phyloP scores from a whole-genome alignment of 495 filamentous ascomycete genomes.

The Cercophora sp. region DNA sequence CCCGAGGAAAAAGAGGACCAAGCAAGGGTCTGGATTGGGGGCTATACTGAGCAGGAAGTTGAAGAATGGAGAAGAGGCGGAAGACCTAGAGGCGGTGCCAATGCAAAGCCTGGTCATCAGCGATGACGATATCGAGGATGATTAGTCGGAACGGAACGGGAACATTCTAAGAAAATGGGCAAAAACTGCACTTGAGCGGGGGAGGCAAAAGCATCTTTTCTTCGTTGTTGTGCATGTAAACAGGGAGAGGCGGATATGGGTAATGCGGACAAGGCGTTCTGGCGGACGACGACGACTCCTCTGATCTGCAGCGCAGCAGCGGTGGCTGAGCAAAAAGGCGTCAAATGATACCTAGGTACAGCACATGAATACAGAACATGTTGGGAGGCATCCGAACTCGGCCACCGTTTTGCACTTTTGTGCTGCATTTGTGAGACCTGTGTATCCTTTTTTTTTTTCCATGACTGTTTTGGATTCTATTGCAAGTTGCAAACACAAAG shows the following conservation, averaged over 20 bases:
- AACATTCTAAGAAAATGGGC: neutral
- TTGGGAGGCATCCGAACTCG: too few species aligned
- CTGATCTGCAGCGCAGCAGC: too few species aligned
- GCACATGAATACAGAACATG: too few species aligned
- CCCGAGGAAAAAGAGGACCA: slow-evolving; percentile 35
- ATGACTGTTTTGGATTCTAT: neutral
- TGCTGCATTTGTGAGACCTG: too few species aligned
- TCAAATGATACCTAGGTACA: too few species aligned
- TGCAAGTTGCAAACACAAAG: neutral
- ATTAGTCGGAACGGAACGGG: slow-evolving; percentile 29
- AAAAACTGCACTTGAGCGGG: neutral
- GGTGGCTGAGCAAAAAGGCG: too few species aligned
- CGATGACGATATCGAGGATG: slow-evolving; percentile 97
- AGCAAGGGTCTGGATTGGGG: slow-evolving; percentile 15
- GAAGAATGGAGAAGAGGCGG: slow-evolving; percentile 16
- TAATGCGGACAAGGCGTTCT: too few species aligned
- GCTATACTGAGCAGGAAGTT: slow-evolving; percentile 24
- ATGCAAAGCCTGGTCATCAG: slow-evolving; percentile 70
- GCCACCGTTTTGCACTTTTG: too few species aligned
- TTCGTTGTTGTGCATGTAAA: too few species aligned
- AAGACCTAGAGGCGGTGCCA: slow-evolving; percentile 29
- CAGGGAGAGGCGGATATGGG: too few species aligned
- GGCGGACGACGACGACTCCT: too few species aligned
- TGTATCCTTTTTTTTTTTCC: too few species aligned
- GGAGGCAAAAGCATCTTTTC: neutral